Evolutionary conservation across 176 grass and related monocot species (phyloP).

Genomic region (Oryza brachyantha): DNA sequence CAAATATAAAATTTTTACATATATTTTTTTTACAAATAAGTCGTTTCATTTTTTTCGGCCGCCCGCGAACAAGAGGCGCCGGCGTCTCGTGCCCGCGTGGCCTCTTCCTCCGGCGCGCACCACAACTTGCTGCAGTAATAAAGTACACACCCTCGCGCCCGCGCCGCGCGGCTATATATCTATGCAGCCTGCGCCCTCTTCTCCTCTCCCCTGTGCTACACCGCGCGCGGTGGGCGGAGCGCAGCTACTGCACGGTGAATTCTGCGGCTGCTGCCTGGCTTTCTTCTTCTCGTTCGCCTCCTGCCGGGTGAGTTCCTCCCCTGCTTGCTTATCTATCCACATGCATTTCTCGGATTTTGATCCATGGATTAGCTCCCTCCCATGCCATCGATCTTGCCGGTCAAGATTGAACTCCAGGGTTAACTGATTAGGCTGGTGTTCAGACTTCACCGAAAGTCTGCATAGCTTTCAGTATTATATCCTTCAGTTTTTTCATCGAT

Average conservation of each 20-base stretch:
- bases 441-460: no score
- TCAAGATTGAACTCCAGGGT: no score
- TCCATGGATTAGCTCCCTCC: not conserved
- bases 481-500: not conserved
- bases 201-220: not conserved
- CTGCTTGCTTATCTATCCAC: not conserved
- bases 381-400: no score
- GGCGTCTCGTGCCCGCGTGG: not conserved
- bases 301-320: constrained; percentile 11
- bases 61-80: constrained; percentile 22
- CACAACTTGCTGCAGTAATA: constrained; percentile 18
- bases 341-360: constrained; percentile 11
- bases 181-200: not conserved
- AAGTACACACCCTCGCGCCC: not conserved
- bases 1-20: no score
- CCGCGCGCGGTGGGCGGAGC: not conserved
- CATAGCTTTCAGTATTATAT: not conserved
- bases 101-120: constrained; percentile 11
- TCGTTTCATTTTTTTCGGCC: no score
- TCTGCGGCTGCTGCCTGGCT: not conserved
- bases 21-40: no score
- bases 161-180: constrained; percentile 4
- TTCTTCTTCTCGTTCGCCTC: no score
- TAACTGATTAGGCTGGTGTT: not conserved
- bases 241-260: not conserved